Percentiles rank a stretch among this genome's conserved stretches.
Evolutionary conservation across 176 grass and related monocot genomes (phyloP).

Genomic region (Elymus sibiricus): DNA sequence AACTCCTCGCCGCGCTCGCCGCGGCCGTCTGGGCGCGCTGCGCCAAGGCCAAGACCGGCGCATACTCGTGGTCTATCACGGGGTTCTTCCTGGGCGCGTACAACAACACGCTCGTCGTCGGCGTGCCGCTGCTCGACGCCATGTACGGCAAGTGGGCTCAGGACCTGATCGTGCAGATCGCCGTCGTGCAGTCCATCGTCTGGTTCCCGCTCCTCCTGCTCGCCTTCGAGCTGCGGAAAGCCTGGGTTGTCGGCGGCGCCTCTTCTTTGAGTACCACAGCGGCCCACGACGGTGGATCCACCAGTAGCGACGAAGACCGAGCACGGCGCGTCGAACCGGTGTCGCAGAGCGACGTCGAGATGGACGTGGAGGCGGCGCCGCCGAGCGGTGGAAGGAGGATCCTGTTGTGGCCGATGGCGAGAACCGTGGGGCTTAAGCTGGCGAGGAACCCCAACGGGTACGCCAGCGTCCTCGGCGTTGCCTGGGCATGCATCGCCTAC

Average conservation of each 20-base stretch:
- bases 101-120: slow-evolving; percentile 74
- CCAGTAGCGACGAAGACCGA: background rate
- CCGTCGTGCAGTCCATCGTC: slow-evolving; percentile 66
- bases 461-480: slow-evolving; percentile 69
- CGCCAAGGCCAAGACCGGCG: background rate
- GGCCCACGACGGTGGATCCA: background rate
- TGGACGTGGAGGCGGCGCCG: background rate
- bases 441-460: slow-evolving; percentile 67
- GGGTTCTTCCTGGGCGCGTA: slow-evolving; percentile 63
- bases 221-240: slow-evolving; percentile 64
- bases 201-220: slow-evolving; percentile 61
- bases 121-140: slow-evolving; percentile 44
- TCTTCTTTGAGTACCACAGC: background rate
- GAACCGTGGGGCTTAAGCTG: slow-evolving; percentile 57
- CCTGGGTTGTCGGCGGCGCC: background rate
- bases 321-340: background rate
- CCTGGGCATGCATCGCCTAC: slow-evolving; percentile 56
- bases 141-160: slow-evolving; percentile 62
- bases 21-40: slow-evolving; percentile 21
- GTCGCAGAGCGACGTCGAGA: slow-evolving; percentile 7
- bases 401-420: slow-evolving; percentile 30
- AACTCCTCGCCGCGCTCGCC: slow-evolving; percentile 20
- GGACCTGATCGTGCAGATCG: slow-evolving; percentile 75
- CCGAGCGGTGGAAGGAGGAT: background rate
- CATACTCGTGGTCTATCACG: slow-evolving; percentile 51